Evolutionary conservation across 176 grass and related monocot species (phyloP).

Genomic region (Juncus inflexus): DNA sequence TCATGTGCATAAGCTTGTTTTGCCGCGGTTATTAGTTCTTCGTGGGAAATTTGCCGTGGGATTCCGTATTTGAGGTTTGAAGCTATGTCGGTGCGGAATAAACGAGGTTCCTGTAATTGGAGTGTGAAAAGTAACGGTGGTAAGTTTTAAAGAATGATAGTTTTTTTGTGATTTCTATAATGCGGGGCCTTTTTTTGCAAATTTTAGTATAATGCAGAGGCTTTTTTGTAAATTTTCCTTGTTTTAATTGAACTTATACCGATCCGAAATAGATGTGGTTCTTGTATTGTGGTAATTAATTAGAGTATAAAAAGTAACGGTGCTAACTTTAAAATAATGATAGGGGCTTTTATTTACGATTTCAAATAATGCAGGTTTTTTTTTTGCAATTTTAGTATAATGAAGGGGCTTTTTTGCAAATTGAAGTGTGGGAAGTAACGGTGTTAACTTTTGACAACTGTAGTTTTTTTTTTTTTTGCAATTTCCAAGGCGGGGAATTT

Average conservation of each 20-base stretch:
- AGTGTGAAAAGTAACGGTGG: not conserved
- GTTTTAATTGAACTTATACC: slow-evolving; percentile 4
- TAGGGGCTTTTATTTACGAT: too few species aligned
- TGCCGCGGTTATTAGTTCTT: slow-evolving; percentile 79
- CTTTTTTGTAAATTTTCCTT: too few species aligned
- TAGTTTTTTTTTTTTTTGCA: too few species aligned
- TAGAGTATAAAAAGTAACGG: not conserved
- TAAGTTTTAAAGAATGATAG: slow-evolving; percentile 12
- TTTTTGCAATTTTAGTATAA: too few species aligned
- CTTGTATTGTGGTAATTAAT: slow-evolving; percentile 9
- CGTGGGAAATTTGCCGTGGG: slow-evolving; percentile 66
- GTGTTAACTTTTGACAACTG: too few species aligned
- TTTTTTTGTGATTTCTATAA: not conserved
- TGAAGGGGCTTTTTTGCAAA: too few species aligned
- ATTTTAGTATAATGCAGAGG: too few species aligned
- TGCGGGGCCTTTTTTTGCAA: not conserved
- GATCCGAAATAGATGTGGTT: too few species aligned
- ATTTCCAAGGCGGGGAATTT: too few species aligned
- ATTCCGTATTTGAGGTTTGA: slow-evolving; percentile 91
- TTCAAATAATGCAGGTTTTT: too few species aligned
- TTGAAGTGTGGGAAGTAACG: too few species aligned
- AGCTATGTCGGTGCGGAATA: slow-evolving; percentile 86
- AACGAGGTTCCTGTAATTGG: slow-evolving; percentile 65
- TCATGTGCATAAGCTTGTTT: slow-evolving; percentile 93
- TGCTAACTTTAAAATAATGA: too few species aligned